Evolutionary conservation across 805 yeast genomes (phyloP).

Genomic region (Candida vaughaniae): DNA sequence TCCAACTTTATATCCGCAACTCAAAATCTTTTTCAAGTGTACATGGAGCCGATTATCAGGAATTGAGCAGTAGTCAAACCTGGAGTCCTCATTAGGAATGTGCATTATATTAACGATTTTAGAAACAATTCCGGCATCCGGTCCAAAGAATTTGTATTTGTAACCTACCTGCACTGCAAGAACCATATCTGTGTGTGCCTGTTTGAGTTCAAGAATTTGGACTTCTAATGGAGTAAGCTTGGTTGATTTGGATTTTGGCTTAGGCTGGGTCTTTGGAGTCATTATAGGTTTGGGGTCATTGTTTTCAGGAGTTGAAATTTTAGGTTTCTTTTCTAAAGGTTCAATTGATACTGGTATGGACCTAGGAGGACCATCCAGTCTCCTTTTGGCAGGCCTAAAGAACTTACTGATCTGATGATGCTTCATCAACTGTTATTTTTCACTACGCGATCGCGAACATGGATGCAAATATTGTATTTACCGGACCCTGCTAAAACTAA

Average conservation of each 20-base stretch:
- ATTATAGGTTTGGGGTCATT: neutral
- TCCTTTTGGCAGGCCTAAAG: constrained; percentile 10
- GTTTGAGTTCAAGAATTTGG: constrained; percentile 70
- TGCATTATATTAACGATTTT: constrained; percentile 66
- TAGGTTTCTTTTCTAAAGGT: neutral
- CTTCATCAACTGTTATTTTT: constrained; percentile 5
- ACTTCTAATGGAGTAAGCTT: constrained; percentile 69
- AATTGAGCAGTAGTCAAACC: constrained; percentile 80
- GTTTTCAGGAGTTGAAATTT: neutral
- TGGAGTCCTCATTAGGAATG: constrained; percentile 59
- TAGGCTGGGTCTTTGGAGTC: constrained; percentile 29
- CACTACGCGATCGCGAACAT: no score
- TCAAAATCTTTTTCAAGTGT: constrained; percentile 71
- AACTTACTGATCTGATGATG: constrained; percentile 10
- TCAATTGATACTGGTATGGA: no score
- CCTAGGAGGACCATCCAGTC: neutral
- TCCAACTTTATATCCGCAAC: constrained; percentile 77
- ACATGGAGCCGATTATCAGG: constrained; percentile 75
- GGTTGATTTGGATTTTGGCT: constrained; percentile 2
- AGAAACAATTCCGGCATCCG: constrained; percentile 76
- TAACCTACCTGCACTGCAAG: constrained; percentile 89
- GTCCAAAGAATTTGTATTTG: constrained; percentile 82
- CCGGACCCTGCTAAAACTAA: constrained; percentile 15
- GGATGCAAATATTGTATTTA: no score
- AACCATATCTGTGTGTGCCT: constrained; percentile 59